A percentile compares a stretch with the other conserved stretches of the same genome.
Evolutionary conservation across 2,329 filamentous ascomycete species (phyloP).

Genomic region (Orbilia blumenaviensis): DNA sequence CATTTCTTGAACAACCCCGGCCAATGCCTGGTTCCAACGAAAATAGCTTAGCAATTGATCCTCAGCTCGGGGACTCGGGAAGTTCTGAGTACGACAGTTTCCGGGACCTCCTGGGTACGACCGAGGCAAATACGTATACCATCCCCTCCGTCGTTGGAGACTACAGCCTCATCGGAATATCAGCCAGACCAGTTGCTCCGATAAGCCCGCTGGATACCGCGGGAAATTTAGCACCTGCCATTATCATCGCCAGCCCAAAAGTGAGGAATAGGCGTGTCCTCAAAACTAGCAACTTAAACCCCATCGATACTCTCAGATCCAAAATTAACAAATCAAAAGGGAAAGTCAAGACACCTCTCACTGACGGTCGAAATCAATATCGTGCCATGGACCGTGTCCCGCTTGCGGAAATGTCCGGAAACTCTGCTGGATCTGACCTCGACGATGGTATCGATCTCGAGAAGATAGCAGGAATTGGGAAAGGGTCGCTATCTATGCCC

Average conservation of each 20-base stretch:
- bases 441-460: slow-evolving; percentile 6
- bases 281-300: neutral
- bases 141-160: neutral
- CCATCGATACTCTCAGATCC: neutral
- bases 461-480: neutral
- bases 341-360: neutral
- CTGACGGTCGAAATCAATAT: neutral
- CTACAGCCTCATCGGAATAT: neutral
- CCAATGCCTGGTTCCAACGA: neutral
- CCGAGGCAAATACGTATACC: slow-evolving; percentile 10
- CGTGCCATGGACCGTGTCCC: neutral
- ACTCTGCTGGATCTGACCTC: neutral
- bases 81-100: neutral
- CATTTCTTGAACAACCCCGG: neutral
- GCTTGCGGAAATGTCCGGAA: neutral
- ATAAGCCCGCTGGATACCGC: neutral
- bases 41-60: neutral
- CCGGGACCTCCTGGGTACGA: neutral
- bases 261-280: neutral
- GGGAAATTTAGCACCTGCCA: neutral
- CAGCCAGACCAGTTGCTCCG: neutral
- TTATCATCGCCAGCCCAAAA: neutral
- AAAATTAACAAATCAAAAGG: neutral
- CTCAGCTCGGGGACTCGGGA: neutral
- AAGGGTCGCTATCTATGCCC: neutral